Evolutionary conservation across 2,329 filamentous ascomycete genomes (phyloP).

Genomic region (Ilyonectria sp.): DNA sequence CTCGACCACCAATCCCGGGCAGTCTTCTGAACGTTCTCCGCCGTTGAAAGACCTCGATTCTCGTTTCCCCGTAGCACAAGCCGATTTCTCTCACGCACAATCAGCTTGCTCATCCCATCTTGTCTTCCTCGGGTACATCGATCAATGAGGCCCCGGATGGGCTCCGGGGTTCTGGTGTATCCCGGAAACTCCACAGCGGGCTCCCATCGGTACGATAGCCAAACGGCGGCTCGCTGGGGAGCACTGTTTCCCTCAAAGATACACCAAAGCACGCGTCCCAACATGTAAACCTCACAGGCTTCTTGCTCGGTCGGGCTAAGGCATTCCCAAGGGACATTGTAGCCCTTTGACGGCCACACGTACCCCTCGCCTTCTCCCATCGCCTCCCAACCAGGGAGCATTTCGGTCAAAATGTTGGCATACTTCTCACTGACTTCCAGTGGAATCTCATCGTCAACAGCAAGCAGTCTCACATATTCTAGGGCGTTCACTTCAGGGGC

Average conservation of each 20-base stretch:
- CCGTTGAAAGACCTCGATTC: constrained; percentile 52
- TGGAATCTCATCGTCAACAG: constrained; percentile 63
- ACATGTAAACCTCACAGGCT: constrained; percentile 74
- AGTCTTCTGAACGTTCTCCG: constrained; percentile 54
- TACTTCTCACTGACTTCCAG: constrained; percentile 58
- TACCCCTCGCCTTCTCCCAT: constrained; percentile 61
- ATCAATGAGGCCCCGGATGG: constrained; percentile 64
- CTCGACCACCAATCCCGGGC: constrained; percentile 64
- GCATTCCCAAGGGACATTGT: constrained; percentile 71
- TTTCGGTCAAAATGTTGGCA: constrained; percentile 55
- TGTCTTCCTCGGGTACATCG: constrained; percentile 66
- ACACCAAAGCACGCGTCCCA: constrained; percentile 74
- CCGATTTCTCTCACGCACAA: constrained; percentile 62
- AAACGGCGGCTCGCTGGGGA: constrained; percentile 69
- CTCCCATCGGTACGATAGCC: constrained; percentile 72
- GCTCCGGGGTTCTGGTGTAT: constrained; percentile 63
- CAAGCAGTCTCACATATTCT: constrained; percentile 70
- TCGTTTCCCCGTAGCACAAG: constrained; percentile 60
- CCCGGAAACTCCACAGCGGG: constrained; percentile 70
- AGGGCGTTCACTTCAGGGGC: constrained; percentile 73
- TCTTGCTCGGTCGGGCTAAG: constrained; percentile 68
- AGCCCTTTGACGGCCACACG: constrained; percentile 63
- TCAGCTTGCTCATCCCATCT: constrained; percentile 59
- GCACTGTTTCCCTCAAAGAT: constrained; percentile 74
- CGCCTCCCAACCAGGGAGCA: constrained; percentile 64